phyloP scores from a whole-genome alignment of 2,329 filamentous ascomycete genomes.

The Leptographium lundbergii region DNA sequence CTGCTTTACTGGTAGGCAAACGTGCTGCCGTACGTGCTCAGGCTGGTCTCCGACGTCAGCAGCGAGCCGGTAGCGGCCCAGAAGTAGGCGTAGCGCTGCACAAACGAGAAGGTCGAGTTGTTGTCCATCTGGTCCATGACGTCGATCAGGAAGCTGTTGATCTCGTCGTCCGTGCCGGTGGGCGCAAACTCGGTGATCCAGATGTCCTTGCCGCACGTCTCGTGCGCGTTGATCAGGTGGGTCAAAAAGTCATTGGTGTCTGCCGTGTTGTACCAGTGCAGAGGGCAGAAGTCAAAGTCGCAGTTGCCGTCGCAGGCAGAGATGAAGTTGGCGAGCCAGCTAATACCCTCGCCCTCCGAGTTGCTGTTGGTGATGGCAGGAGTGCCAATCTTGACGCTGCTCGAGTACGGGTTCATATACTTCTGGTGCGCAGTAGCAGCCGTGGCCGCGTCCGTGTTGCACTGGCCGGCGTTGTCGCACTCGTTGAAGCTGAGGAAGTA shows the following conservation, averaged over 20 bases:
- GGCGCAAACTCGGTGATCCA: constrained; percentile 56
- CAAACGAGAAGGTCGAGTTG: constrained; percentile 30
- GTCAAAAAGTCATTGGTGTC: constrained; percentile 37
- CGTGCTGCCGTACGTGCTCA: constrained; percentile 34
- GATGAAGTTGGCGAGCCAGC: constrained; percentile 42
- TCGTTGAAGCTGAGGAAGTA: constrained; percentile 60
- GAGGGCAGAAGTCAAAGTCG: constrained; percentile 45
- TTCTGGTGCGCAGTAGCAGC: constrained; percentile 41
- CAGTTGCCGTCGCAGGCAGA: constrained; percentile 37
- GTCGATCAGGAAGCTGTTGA: constrained; percentile 34
- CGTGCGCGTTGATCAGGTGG: constrained; percentile 36
- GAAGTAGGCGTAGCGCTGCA: constrained; percentile 47
- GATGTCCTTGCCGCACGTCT: constrained; percentile 37
- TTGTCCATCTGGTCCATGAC: constrained; percentile 36
- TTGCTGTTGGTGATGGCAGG: constrained; percentile 52
- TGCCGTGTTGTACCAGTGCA: constrained; percentile 50
- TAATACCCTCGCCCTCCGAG: constrained; percentile 33
- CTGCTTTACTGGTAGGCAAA: constrained; percentile 27
- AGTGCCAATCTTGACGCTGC: constrained; percentile 39
- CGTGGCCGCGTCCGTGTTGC: constrained; percentile 38
- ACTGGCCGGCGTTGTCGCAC: constrained; percentile 48
- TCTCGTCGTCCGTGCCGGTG: constrained; percentile 28
- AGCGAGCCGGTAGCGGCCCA: constrained; percentile 32
- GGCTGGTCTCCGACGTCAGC: constrained; percentile 24
- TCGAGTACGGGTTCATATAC: constrained; percentile 42